Evolutionary conservation across 2,329 filamentous ascomycete species (phyloP).

Genomic region (Cordyceps tenuipes): DNA sequence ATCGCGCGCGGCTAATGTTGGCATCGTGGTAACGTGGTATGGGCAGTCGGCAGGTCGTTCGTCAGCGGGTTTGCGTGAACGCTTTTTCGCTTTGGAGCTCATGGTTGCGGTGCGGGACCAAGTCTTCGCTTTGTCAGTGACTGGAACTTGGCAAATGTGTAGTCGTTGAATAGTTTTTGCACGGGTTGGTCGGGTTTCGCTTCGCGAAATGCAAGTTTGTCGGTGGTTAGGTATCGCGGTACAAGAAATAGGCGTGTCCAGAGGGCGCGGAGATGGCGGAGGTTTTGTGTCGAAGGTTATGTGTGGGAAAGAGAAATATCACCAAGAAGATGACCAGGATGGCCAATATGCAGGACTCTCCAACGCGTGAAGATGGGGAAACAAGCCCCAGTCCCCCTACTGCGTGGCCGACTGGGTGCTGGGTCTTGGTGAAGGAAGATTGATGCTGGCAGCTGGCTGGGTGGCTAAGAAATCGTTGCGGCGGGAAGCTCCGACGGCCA

Average conservation of each 20-base stretch:
- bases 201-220: not conserved
- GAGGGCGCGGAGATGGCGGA: not conserved
- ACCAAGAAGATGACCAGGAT: too few species aligned
- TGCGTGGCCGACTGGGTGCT: too few species aligned
- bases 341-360: too few species aligned
- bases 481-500: too few species aligned
- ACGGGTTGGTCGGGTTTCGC: not conserved
- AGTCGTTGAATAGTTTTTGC: not conserved
- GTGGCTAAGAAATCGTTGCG: too few species aligned
- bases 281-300: too few species aligned
- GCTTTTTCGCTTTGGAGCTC: conserved; percentile 37
- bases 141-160: not conserved
- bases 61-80: conserved; percentile 39
- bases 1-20: not conserved
- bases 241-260: not conserved
- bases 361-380: too few species aligned
- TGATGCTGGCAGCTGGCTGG: too few species aligned
- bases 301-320: too few species aligned
- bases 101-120: conserved; percentile 11
- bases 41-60: conserved; percentile 50
- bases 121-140: not conserved
- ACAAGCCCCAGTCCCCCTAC: too few species aligned
- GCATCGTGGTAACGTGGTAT: conserved; percentile 34
- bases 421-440: too few species aligned
- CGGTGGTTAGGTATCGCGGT: not conserved